Conservation (phyloP, 352 stramenopile species). For the Globisporangium yorkense region DNA sequence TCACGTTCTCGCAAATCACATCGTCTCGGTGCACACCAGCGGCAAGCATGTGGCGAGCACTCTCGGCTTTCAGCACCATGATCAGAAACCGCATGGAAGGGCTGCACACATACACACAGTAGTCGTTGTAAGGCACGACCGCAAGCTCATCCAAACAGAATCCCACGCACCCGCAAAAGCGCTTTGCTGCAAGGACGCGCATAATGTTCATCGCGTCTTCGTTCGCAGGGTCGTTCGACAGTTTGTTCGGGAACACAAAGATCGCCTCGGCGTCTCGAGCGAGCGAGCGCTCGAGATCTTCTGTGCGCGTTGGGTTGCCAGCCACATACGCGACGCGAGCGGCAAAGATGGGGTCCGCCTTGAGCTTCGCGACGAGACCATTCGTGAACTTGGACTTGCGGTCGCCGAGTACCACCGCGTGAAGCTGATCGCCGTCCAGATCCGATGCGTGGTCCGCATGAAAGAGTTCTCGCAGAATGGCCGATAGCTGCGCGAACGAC, state of each 20-base stretch:
- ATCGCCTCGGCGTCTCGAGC: conserved; percentile 53
- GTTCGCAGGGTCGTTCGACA: conserved; percentile 56
- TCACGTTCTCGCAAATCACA: conserved; percentile 84
- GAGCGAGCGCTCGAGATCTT: conserved; percentile 68
- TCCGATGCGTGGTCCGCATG: conserved; percentile 72
- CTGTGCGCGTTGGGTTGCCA: conserved; percentile 54
- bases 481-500: conserved; percentile 74
- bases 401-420: conserved; percentile 69
- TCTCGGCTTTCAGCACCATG: conserved; percentile 74
- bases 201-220: conserved; percentile 87
- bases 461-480: conserved; percentile 84
- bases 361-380: conserved; percentile 58
- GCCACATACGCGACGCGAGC: conserved; percentile 77
- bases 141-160: not conserved
- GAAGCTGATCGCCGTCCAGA: conserved; percentile 36
- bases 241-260: conserved; percentile 84
- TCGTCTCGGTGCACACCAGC: conserved; percentile 70
- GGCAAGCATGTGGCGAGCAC: conserved; percentile 70
- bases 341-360: conserved; percentile 75
- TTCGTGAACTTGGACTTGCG: conserved; percentile 68
- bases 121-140: conserved; percentile 3
- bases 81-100: conserved; percentile 59
- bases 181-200: conserved; percentile 63
- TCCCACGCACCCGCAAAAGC: conserved; percentile 54
- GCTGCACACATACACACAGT: conserved; percentile 15